Base-by-base conservation (phyloP, 2,329 filamentous ascomycete genomes). In the Diaporthe sp. region DNA sequence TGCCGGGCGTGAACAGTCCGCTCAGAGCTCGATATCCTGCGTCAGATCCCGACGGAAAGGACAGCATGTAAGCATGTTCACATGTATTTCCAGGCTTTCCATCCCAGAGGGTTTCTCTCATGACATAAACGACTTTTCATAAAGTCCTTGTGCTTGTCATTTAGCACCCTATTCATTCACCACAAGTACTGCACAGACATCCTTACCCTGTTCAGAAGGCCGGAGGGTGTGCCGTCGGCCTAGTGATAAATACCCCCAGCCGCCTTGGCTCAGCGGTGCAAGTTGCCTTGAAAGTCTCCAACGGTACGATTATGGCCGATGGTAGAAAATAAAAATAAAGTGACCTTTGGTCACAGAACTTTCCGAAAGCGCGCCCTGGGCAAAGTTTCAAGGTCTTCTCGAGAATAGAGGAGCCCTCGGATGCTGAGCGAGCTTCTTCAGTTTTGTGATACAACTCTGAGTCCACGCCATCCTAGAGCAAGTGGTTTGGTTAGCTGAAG, bases 161-260 rank as follows among this genome's bases (percentile, higher is more conserved):
- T 56, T n/a, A 8, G 30, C 30, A 37, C n/a, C 2, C 3, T 6
- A 35, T n/a, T 51, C 30, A 7, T 44, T 50, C 59, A 32, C 39
- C 42, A 35, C 13, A 37, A 66, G 30, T 10, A 51, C 44, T 25
- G 63, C 44, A 51, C 63, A 66, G 44, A 37, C 44, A 66, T 65
- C 27, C 61, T 19, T 35, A 47, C 42, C 22, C 19, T 19, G 44
- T 27, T 25, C n/a, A 19, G 27, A 37, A 27, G 44, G 22, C 63
- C 63, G 63, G 32, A 51, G 9, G 30, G n/a, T 10, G 63, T 27
- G 63, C 44, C 63, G 63, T 25, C 63, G 63, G 63, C 63, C 63
- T 13, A 13, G 13, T 15, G 9, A n/a, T 10, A 25, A 25, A 27
- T n/a, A 37, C 27, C 22, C 13, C 13, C 12, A 19, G 13, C 32